Base-by-base conservation (phyloP, 495 filamentous ascomycete species). In the Xylaria palmicola region DNA sequence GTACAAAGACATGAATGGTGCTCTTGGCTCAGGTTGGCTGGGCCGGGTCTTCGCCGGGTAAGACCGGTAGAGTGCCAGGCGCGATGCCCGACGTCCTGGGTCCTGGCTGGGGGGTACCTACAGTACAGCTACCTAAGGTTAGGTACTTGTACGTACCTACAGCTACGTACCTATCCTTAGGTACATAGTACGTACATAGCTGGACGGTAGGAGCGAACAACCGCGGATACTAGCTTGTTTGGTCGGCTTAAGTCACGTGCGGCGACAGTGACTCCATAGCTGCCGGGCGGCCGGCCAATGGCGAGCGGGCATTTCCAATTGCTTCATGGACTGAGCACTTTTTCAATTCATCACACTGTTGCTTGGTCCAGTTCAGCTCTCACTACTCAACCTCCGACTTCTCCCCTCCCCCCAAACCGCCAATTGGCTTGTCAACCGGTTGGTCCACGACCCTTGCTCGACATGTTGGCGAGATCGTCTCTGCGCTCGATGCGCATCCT, bases 381-480 rank as follows among this genome's bases (percentile, higher is more conserved):
- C 30, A 61, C 32, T 49, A 44, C 59, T 37, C 67, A 66, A 66
- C 51, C 73, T 71, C 62, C 70, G 59, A 60, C 44, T 41, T 36
- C 66, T 65, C 68, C 66, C 64, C 67, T 66, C 62, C 62, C 63
- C 60, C 47, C 59, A 52, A 66, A 61, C 65, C 60, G 63, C 62
- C 74, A 67, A 72, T 69, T 70, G 71, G 69, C 66, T 64, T 59
- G 59, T 67, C 61, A 60, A 62, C 66, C 68, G 66, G 65, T 66
- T 48, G 59, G 59, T 61, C 66, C 64, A 68, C 60, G 65, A 65
- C 71, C 63, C 66, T 64, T 67, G 79, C 77, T 77, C 74, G 86
- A 70, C 72, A 97, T 97, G 92, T 82, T 96, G 85, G 88, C 89
- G 79, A 87, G 91, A 79, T 89, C 90, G 74, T 84, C 83, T 74